Evolutionary conservation across 1,139 yeast genomes (phyloP), one percentile per base, ranked within the genome.

Genomic region (Hyphopichia burtonii): DNA sequence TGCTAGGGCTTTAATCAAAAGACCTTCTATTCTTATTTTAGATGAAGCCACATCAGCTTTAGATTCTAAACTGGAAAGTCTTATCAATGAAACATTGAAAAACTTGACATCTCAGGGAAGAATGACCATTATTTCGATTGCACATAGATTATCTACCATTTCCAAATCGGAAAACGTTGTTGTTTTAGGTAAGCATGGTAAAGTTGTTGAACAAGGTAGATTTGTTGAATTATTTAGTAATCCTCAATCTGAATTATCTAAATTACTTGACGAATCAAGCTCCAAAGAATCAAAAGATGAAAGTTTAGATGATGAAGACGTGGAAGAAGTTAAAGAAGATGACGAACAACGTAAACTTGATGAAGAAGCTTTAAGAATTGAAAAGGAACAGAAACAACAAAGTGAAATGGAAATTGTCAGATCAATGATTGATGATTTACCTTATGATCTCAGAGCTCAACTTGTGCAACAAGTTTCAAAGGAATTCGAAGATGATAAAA

Each of bases 141-240:
- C 98, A 1, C 98, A 90, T 63, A 74, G 97, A 54, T 76, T 91
- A 41, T 87, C 93, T 15, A 86, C 96, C 10, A 87, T 87, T 38
- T 67, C 76, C 17, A 73, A 72, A 46, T 71, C 77, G 1, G 77
- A 73, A 40, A 66, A 66, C 46, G 83, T 85, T 15, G 80, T 85
- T 36, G 85, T 87, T 0, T 55, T 73, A 31, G 78, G 77, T 3
- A 71, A 71, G 43, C 54, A 65, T 47, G 69, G 80, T 32, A 63
- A 65, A 50, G 77, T 71, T 10, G 73, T 65, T 6, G 76, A 68
- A 46, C 59, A 59, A 37, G 78, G 78, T 4, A 57, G 64, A 40
- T 73, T 73, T 51, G 65, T 70, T 23, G 69, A 68, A 39, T 61
- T 73, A 45, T 72, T 68, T 54, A 67, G 74, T 48, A 57, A 72